Conservation (phyloP, 1,284 basidiomycete genomes). For the Pseudozyma hubeiensis region DNA sequence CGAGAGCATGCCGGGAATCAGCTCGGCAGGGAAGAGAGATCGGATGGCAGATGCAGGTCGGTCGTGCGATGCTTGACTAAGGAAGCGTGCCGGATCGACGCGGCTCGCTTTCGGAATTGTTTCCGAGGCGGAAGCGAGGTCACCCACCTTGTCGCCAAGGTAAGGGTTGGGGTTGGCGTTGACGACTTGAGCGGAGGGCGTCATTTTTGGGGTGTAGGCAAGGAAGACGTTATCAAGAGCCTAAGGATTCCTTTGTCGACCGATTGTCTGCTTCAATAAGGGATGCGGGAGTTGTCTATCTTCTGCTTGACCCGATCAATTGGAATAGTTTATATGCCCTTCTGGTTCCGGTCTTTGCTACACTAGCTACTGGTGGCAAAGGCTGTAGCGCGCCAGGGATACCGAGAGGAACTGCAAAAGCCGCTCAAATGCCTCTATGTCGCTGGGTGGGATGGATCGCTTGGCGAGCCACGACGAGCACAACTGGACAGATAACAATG, state of each 20-base stretch:
- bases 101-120: conserved; percentile 30
- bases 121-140: conserved; percentile 18
- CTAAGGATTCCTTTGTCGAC: no score
- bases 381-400: no score
- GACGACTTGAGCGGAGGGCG: conserved; percentile 40
- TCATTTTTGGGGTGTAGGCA: conserved; percentile 12
- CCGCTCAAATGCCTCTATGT: no score
- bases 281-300: no score
- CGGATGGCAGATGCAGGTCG: conserved; percentile 70
- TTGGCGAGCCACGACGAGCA: neutral
- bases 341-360: no score
- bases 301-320: no score
- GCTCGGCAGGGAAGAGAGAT: conserved; percentile 80
- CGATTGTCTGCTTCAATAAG: no score
- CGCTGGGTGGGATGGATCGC: neutral
- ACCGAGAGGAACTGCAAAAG: no score
- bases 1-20: conserved; percentile 82
- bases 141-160: conserved; percentile 42
- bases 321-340: no score
- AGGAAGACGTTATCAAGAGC: no score
- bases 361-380: no score
- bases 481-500: neutral
- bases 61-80: conserved; percentile 24
- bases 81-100: conserved; percentile 40
- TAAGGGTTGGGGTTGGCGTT: conserved; percentile 30